Base-by-base conservation (phyloP, 2,329 filamentous ascomycete species). In the Microcera coccophila region DNA sequence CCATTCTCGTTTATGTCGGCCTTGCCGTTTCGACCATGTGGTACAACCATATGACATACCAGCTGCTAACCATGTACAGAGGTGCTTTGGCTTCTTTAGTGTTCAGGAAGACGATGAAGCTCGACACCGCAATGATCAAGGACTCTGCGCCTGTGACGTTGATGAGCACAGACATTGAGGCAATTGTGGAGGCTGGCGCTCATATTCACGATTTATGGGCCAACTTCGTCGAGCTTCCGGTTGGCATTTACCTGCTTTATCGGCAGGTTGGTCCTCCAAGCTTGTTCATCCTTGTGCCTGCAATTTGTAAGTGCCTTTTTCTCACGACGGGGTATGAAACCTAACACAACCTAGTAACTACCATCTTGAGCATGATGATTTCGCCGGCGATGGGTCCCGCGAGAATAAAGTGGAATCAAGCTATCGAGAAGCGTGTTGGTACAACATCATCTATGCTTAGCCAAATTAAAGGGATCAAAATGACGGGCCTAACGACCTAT, bases 131-230 rank as follows among this genome's bases (percentile, higher is more conserved):
- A 1, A 48, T 56, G 1, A 54, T 62, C 18, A 62, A 67, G 14
- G 66, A 69, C 17, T 60, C 62, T 1, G 63, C 64, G 1, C 62
- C 71, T 1, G 50, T 70, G 4, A 74, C 70, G 1, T 57, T 74
- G 7, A 75, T 75, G 69, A 69, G 65, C 14, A 66, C 69, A 1
- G 71, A 74, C 39, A 63, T 75, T 5, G 69, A 71, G 8, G 49
- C 47, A 0, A 61, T 69, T 8, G 50, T 56, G 2, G 39, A 43
- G 8, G 57, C 59, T 4, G 46, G 61, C 11, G 47, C 52, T 1
- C 41, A 49, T 0, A 41, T 68, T 1, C 60, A 67, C 47, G 66
- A 69, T 4, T 53, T 65, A n/a, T 71, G 68, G 67, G 62, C 67
- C 3, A 57, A 58, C 16, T 36, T 65, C 1, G 45, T 71, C 11